Evolutionary conservation across 352 stramenopile genomes (phyloP).

Genomic region (Phytopythium montanum): DNA sequence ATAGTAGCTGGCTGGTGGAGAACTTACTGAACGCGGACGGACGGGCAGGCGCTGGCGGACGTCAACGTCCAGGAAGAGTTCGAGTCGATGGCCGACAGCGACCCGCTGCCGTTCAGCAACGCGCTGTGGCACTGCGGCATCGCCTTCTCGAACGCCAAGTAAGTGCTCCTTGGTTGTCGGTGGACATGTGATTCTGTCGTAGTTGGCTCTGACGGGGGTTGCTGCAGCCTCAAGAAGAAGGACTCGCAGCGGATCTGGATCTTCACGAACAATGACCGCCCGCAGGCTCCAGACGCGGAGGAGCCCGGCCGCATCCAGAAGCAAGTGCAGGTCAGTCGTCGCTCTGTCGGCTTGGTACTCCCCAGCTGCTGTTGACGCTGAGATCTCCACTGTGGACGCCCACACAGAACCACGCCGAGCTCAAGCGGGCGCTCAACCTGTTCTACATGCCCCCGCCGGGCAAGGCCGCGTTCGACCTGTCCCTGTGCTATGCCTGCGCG

Average conservation of each 20-base stretch:
- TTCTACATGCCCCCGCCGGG: slow-evolving; percentile 71
- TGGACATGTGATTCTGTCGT: no score
- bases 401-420: slow-evolving; percentile 70
- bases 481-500: slow-evolving; percentile 52
- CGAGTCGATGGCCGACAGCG: slow-evolving; percentile 14
- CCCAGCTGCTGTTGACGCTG: background rate
- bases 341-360: background rate
- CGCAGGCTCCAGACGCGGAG: slow-evolving; percentile 40
- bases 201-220: no score
- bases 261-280: slow-evolving; percentile 80
- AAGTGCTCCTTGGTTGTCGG: no score
- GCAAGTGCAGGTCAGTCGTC: slow-evolving; percentile 55
- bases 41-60: slow-evolving; percentile 35
- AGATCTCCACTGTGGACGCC: background rate
- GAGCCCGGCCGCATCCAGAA: slow-evolving; percentile 65
- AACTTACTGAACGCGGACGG: background rate
- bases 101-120: no score
- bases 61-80: slow-evolving; percentile 39
- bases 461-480: slow-evolving; percentile 51
- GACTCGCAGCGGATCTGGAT: slow-evolving; percentile 84
- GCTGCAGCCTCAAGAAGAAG: slow-evolving; percentile 78
- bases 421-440: slow-evolving; percentile 69
- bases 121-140: no score
- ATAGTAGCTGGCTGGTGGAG: background rate
- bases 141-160: no score